These are phyloP conservation scores for Lumnitzera littorea DNA, from an alignment of 345 rosid species.

Conservation along the genomic window DNA sequence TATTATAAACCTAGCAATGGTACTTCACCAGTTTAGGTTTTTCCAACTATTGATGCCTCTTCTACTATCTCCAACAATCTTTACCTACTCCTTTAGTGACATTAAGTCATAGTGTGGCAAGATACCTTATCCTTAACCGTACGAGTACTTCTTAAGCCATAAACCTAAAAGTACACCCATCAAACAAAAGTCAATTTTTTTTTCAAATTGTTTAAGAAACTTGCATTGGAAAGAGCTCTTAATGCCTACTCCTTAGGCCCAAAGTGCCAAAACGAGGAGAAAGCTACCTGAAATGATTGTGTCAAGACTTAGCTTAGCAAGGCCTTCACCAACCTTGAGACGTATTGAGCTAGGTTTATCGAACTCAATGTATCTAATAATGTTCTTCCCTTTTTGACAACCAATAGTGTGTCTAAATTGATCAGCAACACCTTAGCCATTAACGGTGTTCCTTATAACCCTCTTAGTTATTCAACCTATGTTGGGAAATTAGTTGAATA, in stretches of 20 bases:
- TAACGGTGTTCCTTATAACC: constrained; percentile 35
- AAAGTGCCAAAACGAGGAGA: constrained; percentile 42
- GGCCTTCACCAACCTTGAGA: constrained; percentile 29
- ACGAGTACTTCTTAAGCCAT: constrained; percentile 39
- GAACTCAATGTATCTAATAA: constrained; percentile 26
- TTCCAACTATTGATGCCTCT: not conserved
- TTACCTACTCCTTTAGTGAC: constrained; percentile 7
- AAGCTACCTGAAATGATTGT: constrained; percentile 2
- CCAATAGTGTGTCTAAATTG: constrained; percentile 25
- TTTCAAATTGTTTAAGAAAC: constrained; percentile 26
- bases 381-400: constrained; percentile 17
- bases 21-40: too few species aligned
- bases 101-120: constrained; percentile 58
- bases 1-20: not conserved
- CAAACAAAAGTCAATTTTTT: constrained; percentile 7
- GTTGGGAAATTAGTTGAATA: too few species aligned
- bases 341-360: constrained; percentile 26
- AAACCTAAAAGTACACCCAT: constrained; percentile 25
- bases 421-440: constrained; percentile 47
- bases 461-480: constrained; percentile 23
- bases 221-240: constrained; percentile 56
- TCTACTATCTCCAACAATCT: constrained; percentile 10
- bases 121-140: constrained; percentile 64
- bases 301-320: constrained; percentile 34
- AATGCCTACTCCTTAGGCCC: constrained; percentile 39